phyloP scores from a whole-genome alignment of 2,329 filamentous ascomycete species.

The Podosphaera fusca region DNA sequence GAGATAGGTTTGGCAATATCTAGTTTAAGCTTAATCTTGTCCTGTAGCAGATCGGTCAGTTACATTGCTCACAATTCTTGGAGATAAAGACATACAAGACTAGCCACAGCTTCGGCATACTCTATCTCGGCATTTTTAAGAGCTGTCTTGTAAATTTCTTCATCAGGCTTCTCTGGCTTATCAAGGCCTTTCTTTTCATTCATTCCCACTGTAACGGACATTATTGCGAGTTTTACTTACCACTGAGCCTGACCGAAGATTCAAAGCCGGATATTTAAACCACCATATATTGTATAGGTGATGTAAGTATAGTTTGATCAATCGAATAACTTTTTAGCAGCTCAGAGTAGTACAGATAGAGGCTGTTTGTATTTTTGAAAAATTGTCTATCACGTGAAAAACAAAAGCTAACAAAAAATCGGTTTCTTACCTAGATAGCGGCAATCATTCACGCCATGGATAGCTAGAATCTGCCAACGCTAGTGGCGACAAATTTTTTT shows the following conservation, averaged over 20 bases:
- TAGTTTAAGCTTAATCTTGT: slow-evolving; percentile 69
- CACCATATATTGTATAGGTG: background rate
- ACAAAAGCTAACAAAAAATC: no score
- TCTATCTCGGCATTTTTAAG: slow-evolving; percentile 71
- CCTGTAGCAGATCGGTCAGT: slow-evolving; percentile 28
- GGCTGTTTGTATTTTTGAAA: no score
- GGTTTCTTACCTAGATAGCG: no score
- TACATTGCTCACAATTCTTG: background rate
- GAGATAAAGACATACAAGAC: slow-evolving; percentile 26
- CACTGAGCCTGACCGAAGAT: background rate
- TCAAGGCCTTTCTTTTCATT: slow-evolving; percentile 17
- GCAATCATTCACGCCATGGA: no score
- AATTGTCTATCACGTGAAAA: no score
- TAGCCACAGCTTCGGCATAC: slow-evolving; percentile 53
- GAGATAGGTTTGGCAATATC: slow-evolving; percentile 64
- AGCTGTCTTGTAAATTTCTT: slow-evolving; percentile 58
- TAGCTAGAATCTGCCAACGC: no score
- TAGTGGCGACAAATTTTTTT: no score
- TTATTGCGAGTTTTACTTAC: background rate
- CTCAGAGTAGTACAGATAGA: no score
- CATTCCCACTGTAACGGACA: slow-evolving; percentile 20
- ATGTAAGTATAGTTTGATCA: background rate
- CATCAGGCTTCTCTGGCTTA: slow-evolving; percentile 71
- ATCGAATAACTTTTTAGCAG: slow-evolving; percentile 7
- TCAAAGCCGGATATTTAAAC: background rate